Evolutionary conservation across 257 asterid species (phyloP).

Genomic region (Cordia subcordata): DNA sequence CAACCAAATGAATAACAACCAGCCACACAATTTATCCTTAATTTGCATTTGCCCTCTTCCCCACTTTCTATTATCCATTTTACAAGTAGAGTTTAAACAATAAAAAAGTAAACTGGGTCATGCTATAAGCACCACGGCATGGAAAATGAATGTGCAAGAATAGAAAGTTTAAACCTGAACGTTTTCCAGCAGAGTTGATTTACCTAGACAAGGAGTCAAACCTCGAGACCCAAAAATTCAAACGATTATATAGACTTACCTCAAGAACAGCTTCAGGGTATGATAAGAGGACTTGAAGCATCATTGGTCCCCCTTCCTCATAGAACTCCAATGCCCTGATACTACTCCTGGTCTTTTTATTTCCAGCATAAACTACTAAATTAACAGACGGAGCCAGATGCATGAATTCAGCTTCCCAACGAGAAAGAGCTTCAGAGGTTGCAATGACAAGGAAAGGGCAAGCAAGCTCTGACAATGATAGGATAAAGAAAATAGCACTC

Average conservation of each 20-base stretch:
- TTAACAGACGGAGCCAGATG: constrained; percentile 54
- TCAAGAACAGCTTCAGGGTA: constrained; percentile 44
- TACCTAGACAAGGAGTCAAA: background rate
- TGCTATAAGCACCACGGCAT: too few species aligned
- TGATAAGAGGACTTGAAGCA: constrained; percentile 53
- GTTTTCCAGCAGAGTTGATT: too few species aligned
- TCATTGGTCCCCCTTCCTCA: constrained; percentile 40
- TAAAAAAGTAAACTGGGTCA: too few species aligned
- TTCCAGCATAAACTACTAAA: constrained; percentile 56
- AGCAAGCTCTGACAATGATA: constrained; percentile 36
- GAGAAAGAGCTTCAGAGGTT: constrained; percentile 31
- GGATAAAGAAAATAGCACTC: constrained; percentile 36
- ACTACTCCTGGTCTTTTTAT: constrained; percentile 35
- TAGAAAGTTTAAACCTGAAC: too few species aligned
- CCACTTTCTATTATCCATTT: too few species aligned
- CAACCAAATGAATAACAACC: background rate
- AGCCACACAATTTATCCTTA: background rate
- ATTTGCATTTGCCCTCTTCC: background rate
- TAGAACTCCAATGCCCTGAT: constrained; percentile 57
- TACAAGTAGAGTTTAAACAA: too few species aligned
- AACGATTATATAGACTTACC: constrained; percentile 25
- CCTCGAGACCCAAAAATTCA: background rate
- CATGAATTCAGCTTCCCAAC: constrained; percentile 64
- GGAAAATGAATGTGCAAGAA: background rate
- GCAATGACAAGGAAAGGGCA: constrained; percentile 57